phyloP scores from a whole-genome alignment of 768 basidiomycete species.

The Xerocomus potaroensis region DNA sequence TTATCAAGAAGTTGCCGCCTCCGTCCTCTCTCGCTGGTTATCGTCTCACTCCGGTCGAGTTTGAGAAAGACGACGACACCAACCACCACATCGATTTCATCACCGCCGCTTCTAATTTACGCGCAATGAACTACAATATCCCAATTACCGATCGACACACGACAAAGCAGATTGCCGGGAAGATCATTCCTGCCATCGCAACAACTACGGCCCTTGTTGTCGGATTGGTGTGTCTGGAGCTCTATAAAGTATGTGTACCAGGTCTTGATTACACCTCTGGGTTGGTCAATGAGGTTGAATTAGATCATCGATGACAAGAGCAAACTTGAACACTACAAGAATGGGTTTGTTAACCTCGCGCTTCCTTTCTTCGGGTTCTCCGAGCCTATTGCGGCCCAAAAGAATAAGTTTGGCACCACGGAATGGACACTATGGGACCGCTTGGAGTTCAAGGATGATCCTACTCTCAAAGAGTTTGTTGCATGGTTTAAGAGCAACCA shows the following conservation, averaged over 20 bases:
- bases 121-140: conserved; percentile 94
- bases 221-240: conserved; percentile 92
- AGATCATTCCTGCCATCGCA: conserved; percentile 99
- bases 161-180: conserved; percentile 97
- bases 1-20: conserved; percentile 70
- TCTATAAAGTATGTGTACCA: conserved; percentile 84
- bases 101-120: conserved; percentile 94
- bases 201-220: conserved; percentile 95
- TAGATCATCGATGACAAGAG: conserved; percentile 95
- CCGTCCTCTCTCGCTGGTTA: conserved; percentile 96
- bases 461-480: conserved; percentile 81
- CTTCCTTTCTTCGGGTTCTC: conserved; percentile 99
- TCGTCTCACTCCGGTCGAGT: conserved; percentile 90
- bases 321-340: conserved; percentile 94
- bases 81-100: conserved; percentile 99
- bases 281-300: conserved; percentile 1
- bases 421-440: conserved; percentile 99
- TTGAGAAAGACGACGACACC: conserved; percentile 98
- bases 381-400: conserved; percentile 87
- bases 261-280: neutral
- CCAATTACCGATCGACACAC: conserved; percentile 80
- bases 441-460: conserved; percentile 87
- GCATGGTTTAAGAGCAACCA: conserved; percentile 81
- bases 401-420: conserved; percentile 80
- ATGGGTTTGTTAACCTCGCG: conserved; percentile 96